Evolutionary conservation across 2,329 filamentous ascomycete genomes (phyloP).

Genomic region (Aspergillus thermomutatus): DNA sequence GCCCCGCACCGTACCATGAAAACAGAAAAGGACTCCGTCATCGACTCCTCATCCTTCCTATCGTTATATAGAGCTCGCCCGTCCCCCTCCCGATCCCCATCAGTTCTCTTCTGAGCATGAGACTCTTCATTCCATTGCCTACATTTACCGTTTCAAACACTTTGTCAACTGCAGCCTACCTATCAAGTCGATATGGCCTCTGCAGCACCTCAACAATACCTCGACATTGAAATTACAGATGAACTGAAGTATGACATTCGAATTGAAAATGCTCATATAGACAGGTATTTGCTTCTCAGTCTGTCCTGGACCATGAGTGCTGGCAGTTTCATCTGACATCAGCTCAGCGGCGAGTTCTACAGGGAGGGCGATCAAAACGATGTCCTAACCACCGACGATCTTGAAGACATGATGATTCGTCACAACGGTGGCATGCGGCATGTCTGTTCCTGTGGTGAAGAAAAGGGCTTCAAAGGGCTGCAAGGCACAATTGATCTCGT

Average conservation of each 20-base stretch:
- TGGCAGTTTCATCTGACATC: neutral
- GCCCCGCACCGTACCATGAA: too few relatives aligned
- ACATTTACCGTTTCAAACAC: neutral
- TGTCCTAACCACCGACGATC: slow-evolving; percentile 11
- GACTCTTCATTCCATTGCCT: too few relatives aligned
- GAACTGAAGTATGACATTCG: slow-evolving; percentile 13
- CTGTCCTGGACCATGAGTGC: neutral
- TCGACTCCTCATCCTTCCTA: too few relatives aligned
- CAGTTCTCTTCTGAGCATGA: too few relatives aligned
- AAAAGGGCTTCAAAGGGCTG: slow-evolving; percentile 4
- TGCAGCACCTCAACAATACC: neutral
- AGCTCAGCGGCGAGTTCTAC: slow-evolving; percentile 10
- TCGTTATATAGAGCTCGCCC: too few relatives aligned
- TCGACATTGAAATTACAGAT: slow-evolving; percentile 12
- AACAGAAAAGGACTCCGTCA: too few relatives aligned
- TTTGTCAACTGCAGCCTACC: neutral
- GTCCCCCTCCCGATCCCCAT: too few relatives aligned
- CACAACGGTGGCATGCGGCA: slow-evolving; percentile 9
- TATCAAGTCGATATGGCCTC: neutral
- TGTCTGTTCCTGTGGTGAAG: slow-evolving; percentile 10
- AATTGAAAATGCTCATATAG: slow-evolving; percentile 9
- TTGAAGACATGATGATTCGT: slow-evolving; percentile 11
- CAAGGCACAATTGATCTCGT: slow-evolving; percentile 9
- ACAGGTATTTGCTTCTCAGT: slow-evolving; percentile 4
- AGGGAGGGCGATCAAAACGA: slow-evolving; percentile 7